These are phyloP conservation scores for Halophytophthora polymorphica DNA, from an alignment of 352 stramenopile species.

Conservation along the genomic window DNA sequence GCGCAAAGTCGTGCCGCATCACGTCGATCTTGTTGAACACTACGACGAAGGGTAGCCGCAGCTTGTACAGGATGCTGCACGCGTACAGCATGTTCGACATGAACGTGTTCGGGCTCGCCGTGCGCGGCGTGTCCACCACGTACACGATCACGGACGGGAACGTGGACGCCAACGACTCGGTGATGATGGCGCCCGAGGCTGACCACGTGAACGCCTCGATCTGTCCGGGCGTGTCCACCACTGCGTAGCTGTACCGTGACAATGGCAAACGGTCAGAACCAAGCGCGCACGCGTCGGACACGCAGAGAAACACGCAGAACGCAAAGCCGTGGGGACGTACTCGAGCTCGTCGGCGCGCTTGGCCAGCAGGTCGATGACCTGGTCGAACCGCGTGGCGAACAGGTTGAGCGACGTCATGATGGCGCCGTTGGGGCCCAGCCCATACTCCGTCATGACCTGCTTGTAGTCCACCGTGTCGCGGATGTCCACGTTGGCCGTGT, in stretches of 20 bases:
- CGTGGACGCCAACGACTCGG: constrained; percentile 93
- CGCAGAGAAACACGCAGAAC: neutral
- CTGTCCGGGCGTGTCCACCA: constrained; percentile 98
- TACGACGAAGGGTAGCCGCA: constrained; percentile 95
- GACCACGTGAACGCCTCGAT: constrained; percentile 99
- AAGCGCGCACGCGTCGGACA: neutral
- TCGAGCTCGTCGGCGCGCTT: constrained; percentile 83
- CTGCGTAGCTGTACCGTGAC: constrained; percentile 79
- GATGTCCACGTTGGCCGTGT: constrained; percentile 98
- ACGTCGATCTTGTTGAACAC: constrained; percentile 99
- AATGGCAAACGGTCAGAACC: constrained; percentile 3
- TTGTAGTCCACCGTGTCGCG: constrained; percentile 99
- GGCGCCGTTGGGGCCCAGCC: constrained; percentile 96
- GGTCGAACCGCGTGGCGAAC: constrained; percentile 99
- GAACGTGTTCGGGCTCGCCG: constrained; percentile 96
- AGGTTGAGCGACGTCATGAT: constrained; percentile 99
- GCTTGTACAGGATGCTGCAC: constrained; percentile 98
- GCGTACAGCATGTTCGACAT: constrained; percentile 99
- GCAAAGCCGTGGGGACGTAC: constrained; percentile 34
- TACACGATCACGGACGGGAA: constrained; percentile 98
- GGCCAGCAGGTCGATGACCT: constrained; percentile 95
- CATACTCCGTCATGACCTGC: constrained; percentile 98
- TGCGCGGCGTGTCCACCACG: constrained; percentile 97
- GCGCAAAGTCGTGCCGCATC: constrained; percentile 91
- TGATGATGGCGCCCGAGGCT: constrained; percentile 97